phyloP scores from a whole-genome alignment of 441 rosid genomes.

The Euphorbia celastroides region DNA sequence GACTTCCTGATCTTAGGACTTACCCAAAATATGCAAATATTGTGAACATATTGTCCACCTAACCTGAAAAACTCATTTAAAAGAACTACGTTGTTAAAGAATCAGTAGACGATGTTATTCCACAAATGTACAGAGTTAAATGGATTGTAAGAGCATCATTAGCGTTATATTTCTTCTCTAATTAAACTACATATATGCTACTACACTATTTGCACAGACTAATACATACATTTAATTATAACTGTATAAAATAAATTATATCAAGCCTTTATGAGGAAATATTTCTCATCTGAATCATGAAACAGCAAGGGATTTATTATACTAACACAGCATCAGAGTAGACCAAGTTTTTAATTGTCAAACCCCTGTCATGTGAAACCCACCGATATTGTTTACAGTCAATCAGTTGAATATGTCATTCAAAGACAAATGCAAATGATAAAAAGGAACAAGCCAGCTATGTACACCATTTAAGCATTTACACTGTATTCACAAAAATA shows the following conservation, averaged over 20 bases:
- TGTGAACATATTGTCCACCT: background rate
- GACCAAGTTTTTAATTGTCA: background rate
- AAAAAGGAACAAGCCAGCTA: background rate
- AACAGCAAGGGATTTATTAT: background rate
- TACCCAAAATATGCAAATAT: background rate
- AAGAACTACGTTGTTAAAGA: background rate
- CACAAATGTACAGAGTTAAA: background rate
- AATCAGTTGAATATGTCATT: background rate
- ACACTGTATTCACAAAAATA: background rate
- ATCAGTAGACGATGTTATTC: background rate
- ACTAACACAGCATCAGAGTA: background rate
- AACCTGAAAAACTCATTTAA: background rate
- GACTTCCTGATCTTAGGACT: background rate
- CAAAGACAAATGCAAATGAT: background rate
- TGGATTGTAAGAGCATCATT: background rate
- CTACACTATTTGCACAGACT: background rate
- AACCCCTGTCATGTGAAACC: background rate
- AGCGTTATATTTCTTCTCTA: background rate
- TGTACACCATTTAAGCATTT: background rate
- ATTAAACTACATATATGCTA: background rate
- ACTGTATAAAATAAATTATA: background rate
- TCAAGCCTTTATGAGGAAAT: background rate
- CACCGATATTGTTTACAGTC: background rate
- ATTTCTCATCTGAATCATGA: background rate
- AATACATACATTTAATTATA: background rate